These are phyloP conservation scores for Monilinia fructicola DNA, from an alignment of 2,329 filamentous ascomycete genomes.

Conservation along the genomic window DNA sequence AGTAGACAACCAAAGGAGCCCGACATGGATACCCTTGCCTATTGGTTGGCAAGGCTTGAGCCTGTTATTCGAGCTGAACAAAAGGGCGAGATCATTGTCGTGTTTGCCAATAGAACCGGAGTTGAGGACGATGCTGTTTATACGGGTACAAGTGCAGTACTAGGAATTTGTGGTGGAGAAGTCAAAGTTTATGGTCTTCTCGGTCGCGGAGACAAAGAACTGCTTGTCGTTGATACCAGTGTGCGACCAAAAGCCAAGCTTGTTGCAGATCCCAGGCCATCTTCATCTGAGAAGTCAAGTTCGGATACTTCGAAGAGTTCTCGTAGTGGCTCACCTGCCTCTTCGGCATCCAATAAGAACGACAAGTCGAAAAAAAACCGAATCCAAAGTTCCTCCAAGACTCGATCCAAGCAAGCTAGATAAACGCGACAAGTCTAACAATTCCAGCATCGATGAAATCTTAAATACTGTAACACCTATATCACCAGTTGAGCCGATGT, in stretches of 20 bases:
- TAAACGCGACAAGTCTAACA: background rate
- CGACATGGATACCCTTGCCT: constrained; percentile 70
- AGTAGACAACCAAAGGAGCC: constrained; percentile 55
- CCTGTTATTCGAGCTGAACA: constrained; percentile 57
- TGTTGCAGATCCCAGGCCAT: constrained; percentile 30
- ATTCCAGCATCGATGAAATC: background rate
- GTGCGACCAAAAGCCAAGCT: constrained; percentile 34
- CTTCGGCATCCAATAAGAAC: background rate
- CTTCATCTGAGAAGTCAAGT: constrained; percentile 10
- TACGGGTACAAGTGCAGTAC: constrained; percentile 70
- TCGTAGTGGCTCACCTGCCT: background rate
- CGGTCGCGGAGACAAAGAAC: constrained; percentile 65
- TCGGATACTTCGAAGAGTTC: background rate
- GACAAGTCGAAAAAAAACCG: background rate
- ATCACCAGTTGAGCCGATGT: background rate
- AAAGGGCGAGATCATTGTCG: constrained; percentile 62
- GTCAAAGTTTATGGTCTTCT: constrained; percentile 69
- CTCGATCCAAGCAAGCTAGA: background rate
- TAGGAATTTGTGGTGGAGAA: constrained; percentile 64
- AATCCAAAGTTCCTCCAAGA: background rate
- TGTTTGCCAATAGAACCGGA: constrained; percentile 71
- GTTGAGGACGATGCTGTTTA: constrained; percentile 66
- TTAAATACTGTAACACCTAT: constrained; percentile 1
- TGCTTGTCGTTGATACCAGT: constrained; percentile 64
- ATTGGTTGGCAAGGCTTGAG: constrained; percentile 72